Evolutionary conservation across 192 early-diverging fungal genomes (phyloP).

Genomic region (Ramicandelaber brevisporus): DNA sequence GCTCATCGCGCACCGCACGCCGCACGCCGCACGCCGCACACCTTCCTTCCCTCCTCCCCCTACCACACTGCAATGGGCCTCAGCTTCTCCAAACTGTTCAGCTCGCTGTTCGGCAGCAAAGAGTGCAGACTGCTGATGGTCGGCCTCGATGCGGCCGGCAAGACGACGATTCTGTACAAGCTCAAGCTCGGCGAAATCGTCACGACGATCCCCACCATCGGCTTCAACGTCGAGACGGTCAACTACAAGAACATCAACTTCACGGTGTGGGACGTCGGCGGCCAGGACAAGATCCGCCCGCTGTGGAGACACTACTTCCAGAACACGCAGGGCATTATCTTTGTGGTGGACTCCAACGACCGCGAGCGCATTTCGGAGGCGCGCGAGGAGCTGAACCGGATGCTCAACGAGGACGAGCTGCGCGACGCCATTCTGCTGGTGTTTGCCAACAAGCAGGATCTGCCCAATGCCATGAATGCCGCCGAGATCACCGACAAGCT

Average conservation of each 20-base stretch:
- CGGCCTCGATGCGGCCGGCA: constrained; percentile 81
- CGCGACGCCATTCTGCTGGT: constrained; percentile 73
- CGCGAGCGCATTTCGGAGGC: constrained; percentile 83
- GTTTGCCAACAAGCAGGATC: constrained; percentile 99
- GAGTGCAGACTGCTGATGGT: constrained; percentile 98
- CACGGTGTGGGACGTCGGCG: constrained; percentile 97
- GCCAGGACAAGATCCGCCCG: constrained; percentile 94
- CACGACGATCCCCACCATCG: constrained; percentile 96
- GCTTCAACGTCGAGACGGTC: constrained; percentile 96
- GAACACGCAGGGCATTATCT: constrained; percentile 91
- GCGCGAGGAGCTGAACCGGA: constrained; percentile 78
- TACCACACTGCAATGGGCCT: too few species aligned
- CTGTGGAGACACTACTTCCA: constrained; percentile 98
- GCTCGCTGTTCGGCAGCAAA: constrained; percentile 57
- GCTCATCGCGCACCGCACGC: too few species aligned
- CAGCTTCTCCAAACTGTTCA: constrained; percentile 51
- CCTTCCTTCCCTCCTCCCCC: too few species aligned
- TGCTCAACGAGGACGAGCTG: constrained; percentile 91
- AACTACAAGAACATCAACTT: constrained; percentile 97
- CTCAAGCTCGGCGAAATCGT: constrained; percentile 97
- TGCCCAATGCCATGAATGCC: constrained; percentile 86
- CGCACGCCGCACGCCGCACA: too few species aligned
- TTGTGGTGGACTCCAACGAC: constrained; percentile 94
- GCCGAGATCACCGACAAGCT: constrained; percentile 87
- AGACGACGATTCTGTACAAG: constrained; percentile 98